Evolutionary conservation across 208 protist species (phyloP).

Genomic region (Acanthamoeba castellanii): DNA sequence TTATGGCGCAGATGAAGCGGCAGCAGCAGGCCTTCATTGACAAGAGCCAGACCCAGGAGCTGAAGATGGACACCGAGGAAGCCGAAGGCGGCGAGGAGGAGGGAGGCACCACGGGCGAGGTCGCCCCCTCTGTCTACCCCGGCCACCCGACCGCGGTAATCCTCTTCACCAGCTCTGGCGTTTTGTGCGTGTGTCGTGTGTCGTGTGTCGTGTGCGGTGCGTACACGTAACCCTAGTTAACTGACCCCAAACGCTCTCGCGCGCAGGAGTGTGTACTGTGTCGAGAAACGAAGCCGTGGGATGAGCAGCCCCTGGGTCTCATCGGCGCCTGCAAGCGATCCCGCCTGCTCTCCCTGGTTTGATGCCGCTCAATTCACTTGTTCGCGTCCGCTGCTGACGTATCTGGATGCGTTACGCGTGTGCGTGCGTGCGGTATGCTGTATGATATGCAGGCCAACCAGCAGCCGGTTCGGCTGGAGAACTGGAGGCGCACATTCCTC

Average conservation of each 20-base stretch:
- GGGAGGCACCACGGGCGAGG: background rate
- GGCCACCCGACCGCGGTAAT: background rate
- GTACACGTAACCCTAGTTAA: background rate
- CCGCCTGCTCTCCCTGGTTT: background rate
- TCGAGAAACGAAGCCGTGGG: slow-evolving; percentile 10
- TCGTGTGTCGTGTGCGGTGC: background rate
- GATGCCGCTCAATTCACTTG: background rate
- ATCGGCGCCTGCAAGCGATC: slow-evolving; percentile 55
- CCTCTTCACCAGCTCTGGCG: background rate
- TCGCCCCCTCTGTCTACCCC: background rate
- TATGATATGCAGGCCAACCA: background rate
- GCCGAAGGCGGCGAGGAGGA: background rate
- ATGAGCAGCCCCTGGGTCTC: slow-evolving; percentile 19
- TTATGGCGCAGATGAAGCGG: slow-evolving; percentile 27
- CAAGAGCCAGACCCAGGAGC: background rate
- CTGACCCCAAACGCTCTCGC: background rate
- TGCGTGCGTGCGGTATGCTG: too few species aligned
- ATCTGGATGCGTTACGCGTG: background rate
- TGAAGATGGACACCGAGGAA: background rate
- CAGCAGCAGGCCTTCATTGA: slow-evolving; percentile 54
- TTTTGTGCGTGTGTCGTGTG: too few species aligned
- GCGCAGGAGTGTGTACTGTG: slow-evolving; percentile 31
- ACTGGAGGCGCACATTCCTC: slow-evolving; percentile 30
- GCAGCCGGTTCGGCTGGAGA: background rate
- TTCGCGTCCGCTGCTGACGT: background rate